Evolutionary conservation across 2,329 filamentous ascomycete species (phyloP).

Genomic region (Talaromyces sp.): DNA sequence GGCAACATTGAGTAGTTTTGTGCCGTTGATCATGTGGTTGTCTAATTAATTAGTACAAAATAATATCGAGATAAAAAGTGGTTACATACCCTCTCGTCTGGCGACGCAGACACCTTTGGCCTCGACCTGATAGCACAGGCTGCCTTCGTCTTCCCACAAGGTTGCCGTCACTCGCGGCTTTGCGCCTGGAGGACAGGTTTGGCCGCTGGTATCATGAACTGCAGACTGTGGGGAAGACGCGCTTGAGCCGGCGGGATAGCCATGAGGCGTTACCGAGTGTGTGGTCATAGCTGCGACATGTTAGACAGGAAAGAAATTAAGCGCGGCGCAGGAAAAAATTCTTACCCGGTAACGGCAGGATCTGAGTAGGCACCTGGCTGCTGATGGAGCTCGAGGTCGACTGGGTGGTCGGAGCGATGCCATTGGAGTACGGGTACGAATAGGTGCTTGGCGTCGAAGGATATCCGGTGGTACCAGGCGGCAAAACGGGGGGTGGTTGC

Average conservation of each 20-base stretch:
- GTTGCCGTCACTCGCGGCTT: conserved; percentile 96
- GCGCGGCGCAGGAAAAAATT: not conserved
- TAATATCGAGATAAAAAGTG: not conserved
- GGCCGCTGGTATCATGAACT: conserved; percentile 78
- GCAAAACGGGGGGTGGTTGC: conserved; percentile 67
- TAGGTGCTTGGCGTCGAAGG: conserved; percentile 54
- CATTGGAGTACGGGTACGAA: conserved; percentile 63
- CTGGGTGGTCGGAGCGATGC: conserved; percentile 69
- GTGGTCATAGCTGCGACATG: conserved; percentile 38
- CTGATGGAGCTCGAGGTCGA: conserved; percentile 68
- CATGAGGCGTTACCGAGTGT: conserved; percentile 28
- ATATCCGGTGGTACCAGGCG: conserved; percentile 68
- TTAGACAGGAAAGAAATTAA: not conserved
- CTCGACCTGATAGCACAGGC: conserved; percentile 95
- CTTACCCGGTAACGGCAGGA: conserved; percentile 61
- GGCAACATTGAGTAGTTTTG: conserved; percentile 92
- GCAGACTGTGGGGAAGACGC: conserved; percentile 43
- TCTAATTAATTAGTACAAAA: conserved; percentile 50
- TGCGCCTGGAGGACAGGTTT: conserved; percentile 86
- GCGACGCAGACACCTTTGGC: conserved; percentile 94
- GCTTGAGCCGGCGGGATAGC: conserved; percentile 36
- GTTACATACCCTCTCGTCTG: conserved; percentile 71
- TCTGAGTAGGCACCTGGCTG: conserved; percentile 61
- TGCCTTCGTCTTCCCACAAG: conserved; percentile 97
- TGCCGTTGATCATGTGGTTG: conserved; percentile 99